Evolutionary conservation across 148 eudicot species (phyloP), one percentile per base, ranked within the genome.

Genomic region (Silene conica): DNA sequence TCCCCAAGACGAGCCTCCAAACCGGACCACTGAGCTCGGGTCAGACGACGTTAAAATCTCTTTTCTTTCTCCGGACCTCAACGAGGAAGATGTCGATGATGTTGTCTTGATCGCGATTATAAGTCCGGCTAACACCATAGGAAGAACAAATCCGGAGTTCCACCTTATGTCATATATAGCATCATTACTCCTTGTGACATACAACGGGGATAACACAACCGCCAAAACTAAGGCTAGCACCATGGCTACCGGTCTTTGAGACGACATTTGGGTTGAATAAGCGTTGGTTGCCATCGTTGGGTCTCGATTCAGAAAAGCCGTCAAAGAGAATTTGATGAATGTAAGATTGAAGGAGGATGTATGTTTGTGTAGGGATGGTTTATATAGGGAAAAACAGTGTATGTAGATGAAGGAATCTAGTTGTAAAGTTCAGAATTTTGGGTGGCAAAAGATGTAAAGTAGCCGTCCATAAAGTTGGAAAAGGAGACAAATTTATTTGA

Each of bases 31-130:
- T 62, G 74, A 76, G 0, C 85, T 84, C 45, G 87, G 70, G 11
- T 84, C 85, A 4, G 82, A 16, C 7, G 89, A 69, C 1, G 57
- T 56, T 25, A 62, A 6, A n/a, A 82, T 23, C 1, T 54, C 60
- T 10, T 74, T 48, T 31, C 78, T 72, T 58, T 73, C 50, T 23
- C 20, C 63, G 4, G 71, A n/a, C n/a, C n/a, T n/a, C n/a, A n/a
- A n/a, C n/a, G n/a, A n/a, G n/a, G n/a, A 78, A 1, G 85, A 73
- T 0, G 80, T 56, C 0, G 83, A 83, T 1, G 93, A 87, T 14
- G 92, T 89, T 14, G 88, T 85, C 74, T 81, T 91, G 11, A 93
- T 93, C 19, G 98, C 98, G 14, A 93, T 89, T 28, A 93, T 91
- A 9, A 93, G 81, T 5, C 91, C 96, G 0, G 89, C 91, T 18